Evolutionary conservation across 2,329 filamentous ascomycete genomes (phyloP), one percentile per base, ranked within the genome.

Genomic region (Scytalidium lignicola): DNA sequence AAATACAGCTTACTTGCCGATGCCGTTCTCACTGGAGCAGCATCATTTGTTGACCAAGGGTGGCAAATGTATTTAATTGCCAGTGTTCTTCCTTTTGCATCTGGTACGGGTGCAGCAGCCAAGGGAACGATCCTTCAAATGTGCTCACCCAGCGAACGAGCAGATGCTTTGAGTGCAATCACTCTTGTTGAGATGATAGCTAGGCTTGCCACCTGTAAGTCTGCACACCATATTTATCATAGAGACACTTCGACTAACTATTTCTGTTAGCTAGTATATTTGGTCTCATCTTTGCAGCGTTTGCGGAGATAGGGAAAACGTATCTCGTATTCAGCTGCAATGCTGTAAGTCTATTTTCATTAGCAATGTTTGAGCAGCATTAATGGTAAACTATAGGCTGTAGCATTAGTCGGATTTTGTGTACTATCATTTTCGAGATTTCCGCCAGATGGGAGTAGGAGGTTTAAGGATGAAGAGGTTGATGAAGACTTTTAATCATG

Each of bases 41-140:
- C 82, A 0, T 78, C 80, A 0, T 83, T 87, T 53, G 80, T 83
- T 0, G 80, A 75, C 0, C 51, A 78, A 43, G 74, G 75, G 1
- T 88, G 83, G 82, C 84, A 89, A 55, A 80, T 88, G 43, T 88
- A 86, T 58, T 65, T 86, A 0, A 71, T 75, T 75, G 82, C 82
- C 0, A 75, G 79, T 21, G 61, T 88, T 1, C 71, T 89, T 0
- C 85, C 85, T 0, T 79, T 88, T 23, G 83, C 82, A 0, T 85
- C 84, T 0, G 85, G 85, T 0, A 84, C 84, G 0, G 85, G 83
- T 0, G 77, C 83, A 0, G 82, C 85, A 0, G 82, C 83, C 1
- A 89, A 88, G 55, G 85, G 85, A 1, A 82, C 85, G n/a, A 86
- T 88, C 51, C 76, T 86, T 0, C 79, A 85, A 49, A 85, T 88